phyloP scores from a whole-genome alignment of 1,139 yeast genomes.

The Nakaseomyces uthaithaninus region DNA sequence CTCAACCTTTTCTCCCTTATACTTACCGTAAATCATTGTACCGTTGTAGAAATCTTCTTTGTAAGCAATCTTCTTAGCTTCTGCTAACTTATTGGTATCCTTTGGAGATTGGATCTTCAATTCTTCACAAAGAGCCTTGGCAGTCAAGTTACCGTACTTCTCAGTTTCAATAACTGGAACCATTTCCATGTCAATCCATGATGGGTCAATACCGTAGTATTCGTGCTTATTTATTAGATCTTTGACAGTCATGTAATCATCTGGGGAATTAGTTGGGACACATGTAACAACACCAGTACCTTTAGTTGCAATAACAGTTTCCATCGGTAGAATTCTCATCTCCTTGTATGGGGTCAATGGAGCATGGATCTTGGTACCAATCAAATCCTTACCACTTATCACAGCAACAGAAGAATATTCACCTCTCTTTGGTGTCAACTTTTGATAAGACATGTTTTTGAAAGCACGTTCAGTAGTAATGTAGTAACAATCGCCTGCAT shows the following conservation, averaged over 20 bases:
- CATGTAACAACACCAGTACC: constrained; percentile 99
- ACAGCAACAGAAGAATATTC: constrained; percentile 51
- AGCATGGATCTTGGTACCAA: constrained; percentile 83
- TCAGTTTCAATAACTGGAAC: constrained; percentile 71
- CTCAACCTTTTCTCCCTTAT: constrained; percentile 85
- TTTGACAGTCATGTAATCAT: constrained; percentile 78
- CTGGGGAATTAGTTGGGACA: constrained; percentile 98
- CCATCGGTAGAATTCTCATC: constrained; percentile 91
- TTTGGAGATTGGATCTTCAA: constrained; percentile 92
- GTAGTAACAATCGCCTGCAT: constrained; percentile 76
- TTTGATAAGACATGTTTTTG: constrained; percentile 95
- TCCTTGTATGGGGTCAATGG: constrained; percentile 69
- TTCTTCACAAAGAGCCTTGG: constrained; percentile 75
- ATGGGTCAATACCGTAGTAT: constrained; percentile 74
- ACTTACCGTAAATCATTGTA: constrained; percentile 67
- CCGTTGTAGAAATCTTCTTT: constrained; percentile 97
- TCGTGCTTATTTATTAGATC: constrained; percentile 88
- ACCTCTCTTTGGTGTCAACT: constrained; percentile 85
- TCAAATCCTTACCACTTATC: constrained; percentile 62
- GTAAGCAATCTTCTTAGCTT: constrained; percentile 91
- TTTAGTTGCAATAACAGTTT: constrained; percentile 84
- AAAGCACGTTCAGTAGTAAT: constrained; percentile 95
- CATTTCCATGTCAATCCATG: constrained; percentile 76
- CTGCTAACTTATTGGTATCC: constrained; percentile 76
- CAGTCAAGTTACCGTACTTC: constrained; percentile 83